Conservation (phyloP, 768 basidiomycete genomes). For the Chlorophyllum brunneum region DNA sequence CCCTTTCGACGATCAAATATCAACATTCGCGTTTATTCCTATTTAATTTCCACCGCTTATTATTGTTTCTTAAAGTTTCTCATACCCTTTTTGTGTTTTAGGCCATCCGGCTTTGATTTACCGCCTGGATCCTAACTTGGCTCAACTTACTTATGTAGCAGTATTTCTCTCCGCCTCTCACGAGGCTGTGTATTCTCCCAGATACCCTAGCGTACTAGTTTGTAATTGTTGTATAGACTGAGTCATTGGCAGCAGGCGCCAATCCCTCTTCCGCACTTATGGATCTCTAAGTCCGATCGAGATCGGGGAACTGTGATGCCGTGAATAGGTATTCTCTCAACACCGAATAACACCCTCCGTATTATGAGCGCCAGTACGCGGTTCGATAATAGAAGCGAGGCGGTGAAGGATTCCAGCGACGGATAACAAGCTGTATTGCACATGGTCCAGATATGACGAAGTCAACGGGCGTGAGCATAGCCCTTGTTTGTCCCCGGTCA, state of each 20-base stretch:
- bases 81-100: background rate
- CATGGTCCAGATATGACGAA: background rate
- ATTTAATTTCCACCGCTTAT: constrained; percentile 6
- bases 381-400: background rate
- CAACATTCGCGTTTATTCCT: constrained; percentile 3
- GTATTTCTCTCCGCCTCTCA: background rate
- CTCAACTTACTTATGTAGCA: constrained; percentile 1
- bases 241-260: constrained; percentile 8
- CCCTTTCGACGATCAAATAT: too few species aligned
- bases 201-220: constrained; percentile 5
- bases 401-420: background rate
- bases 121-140: background rate
- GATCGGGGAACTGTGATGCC: background rate
- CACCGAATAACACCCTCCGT: background rate
- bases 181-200: constrained; percentile 1
- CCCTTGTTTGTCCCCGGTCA: too few species aligned
- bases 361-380: background rate
- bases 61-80: background rate
- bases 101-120: background rate
- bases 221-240: background rate
- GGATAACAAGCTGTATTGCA: background rate
- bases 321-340: background rate
- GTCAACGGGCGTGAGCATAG: too few species aligned
- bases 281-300: background rate
- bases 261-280: background rate